These are phyloP conservation scores for Sporothrix mexicana DNA, from an alignment of 2,329 filamentous ascomycete genomes.

Conservation along the genomic window DNA sequence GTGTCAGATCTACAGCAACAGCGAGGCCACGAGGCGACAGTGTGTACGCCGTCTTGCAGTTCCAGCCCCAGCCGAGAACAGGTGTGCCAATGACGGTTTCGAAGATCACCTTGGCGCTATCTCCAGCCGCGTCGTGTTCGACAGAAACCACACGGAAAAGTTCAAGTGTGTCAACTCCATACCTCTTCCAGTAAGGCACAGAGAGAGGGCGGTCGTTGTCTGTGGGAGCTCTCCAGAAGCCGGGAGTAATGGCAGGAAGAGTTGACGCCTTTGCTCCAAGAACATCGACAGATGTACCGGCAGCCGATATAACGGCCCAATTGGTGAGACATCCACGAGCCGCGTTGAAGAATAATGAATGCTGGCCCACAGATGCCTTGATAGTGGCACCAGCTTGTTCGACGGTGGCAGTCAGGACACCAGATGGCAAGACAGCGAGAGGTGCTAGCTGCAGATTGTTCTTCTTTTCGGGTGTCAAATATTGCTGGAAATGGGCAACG, in stretches of 20 bases:
- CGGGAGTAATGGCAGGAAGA: slow-evolving; percentile 49
- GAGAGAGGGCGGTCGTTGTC: slow-evolving; percentile 66
- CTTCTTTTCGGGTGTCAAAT: slow-evolving; percentile 44
- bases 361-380: slow-evolving; percentile 42
- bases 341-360: slow-evolving; percentile 40
- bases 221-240: slow-evolving; percentile 68
- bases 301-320: slow-evolving; percentile 50
- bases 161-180: slow-evolving; percentile 55
- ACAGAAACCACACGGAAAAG: slow-evolving; percentile 45
- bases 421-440: slow-evolving; percentile 29
- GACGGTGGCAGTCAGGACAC: neutral
- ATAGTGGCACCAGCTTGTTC: slow-evolving; percentile 40
- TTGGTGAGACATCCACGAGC: slow-evolving; percentile 51
- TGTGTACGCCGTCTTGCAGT: slow-evolving; percentile 44
- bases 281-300: neutral
- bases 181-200: slow-evolving; percentile 63
- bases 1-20: slow-evolving; percentile 52
- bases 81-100: slow-evolving; percentile 62
- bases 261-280: slow-evolving; percentile 33
- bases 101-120: slow-evolving; percentile 48
- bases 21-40: slow-evolving; percentile 55
- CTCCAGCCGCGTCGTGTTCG: slow-evolving; percentile 13
- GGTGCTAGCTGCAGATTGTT: slow-evolving; percentile 35
- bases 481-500: slow-evolving; percentile 60
- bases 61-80: slow-evolving; percentile 64